Evolutionary conservation across 495 filamentous ascomycete species (phyloP), one percentile per base, ranked within the genome.

Genomic region (Xylaria venustula): DNA sequence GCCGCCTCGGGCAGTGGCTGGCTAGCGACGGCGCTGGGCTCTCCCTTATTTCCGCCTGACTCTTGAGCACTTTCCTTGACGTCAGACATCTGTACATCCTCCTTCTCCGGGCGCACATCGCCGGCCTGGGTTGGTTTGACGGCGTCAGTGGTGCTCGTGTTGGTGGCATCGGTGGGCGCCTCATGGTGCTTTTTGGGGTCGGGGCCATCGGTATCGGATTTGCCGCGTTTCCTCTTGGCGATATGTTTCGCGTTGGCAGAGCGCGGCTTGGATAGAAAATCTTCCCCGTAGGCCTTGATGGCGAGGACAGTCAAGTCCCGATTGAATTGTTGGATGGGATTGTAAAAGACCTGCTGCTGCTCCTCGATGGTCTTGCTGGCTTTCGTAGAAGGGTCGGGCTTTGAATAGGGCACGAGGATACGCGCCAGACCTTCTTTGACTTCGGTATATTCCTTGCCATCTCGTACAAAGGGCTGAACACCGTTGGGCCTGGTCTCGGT

Each of bases 261-360:
- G 44, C 58, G 45, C 54, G 66, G 84, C 63, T 80, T 79, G 54
- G 76, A 80, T 14, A 89, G 53, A 14, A 82, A 69, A 60, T 91
- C 86, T 54, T 94, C 86, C 0, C 87, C 90, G 76, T 90, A 96
- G 0, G 87, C 86, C 67, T 87, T 88, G 67, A 98, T 95, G 17
- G 92, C 90, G 20, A 98, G 82, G 30, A 97, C 89, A 67, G 90
- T 96, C 64, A 98, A 76, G 75, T 98, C 94, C 9, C 94, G 86
- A 77, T 98, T 98, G 79, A 97, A 98, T 73, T 98, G 95, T 70
- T 98, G 95, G 42, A 98, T 96, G 0, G 94, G 93, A 64, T 98
- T 98, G 78, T 98, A 98, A 71, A 98, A 98, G 25, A 98, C 95
- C 28, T 87, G 83, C 70, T 96, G 91, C 37, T 77, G 76, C 36